Evolutionary conservation across 768 basidiomycete genomes (phyloP), one percentile per base, ranked within the genome.

Genomic region (Pleurotus salmoneostramineus): DNA sequence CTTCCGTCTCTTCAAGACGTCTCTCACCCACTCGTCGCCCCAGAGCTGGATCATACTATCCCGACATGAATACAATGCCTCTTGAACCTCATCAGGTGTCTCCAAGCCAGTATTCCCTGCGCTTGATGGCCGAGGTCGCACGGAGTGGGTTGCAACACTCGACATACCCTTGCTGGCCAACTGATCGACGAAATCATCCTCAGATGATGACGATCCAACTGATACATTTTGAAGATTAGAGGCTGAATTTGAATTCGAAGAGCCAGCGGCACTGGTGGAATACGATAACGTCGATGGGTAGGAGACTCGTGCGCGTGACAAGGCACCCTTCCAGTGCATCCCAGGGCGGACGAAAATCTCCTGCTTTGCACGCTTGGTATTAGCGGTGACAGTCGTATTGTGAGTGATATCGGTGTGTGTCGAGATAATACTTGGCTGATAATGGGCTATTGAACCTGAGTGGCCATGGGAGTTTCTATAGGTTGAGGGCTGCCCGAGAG

Each of bases 11-110:
- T 73, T 69, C 63, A 91, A 70, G 32, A 89, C 69, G 32, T 77
- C 77, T 54, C 78, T 72, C n/a, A 91, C 76, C 5, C 74, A 71
- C 0, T 80, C 75, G 62, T 91, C 88, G 47, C 73, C 67, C 90
- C 90, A 92, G 1, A 92, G 75, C 46, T 75, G 71, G 36, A 81
- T 77, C 79, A 91, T 87, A 58, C 89, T 89, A 35, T 75, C 78
- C 10, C 77, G 69, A 63, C 84, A 85, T 12, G 82, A 77, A 62
- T 85, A 67, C 10, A 90, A 67, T 8, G 88, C 76, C 14, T 83
- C 75, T 48, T 85, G 84, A 0, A 85, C 77, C 61, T 88, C 88
- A 56, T 83, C 80, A 12, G 73, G 73, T 10, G 79, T 78, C 61
- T 80, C 77, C 43, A 77, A 58, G 0, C 77, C 78, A 2, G 74